Evolutionary conservation across 75 land plant genomes (phyloP).

Genomic region (Pinus taeda): DNA sequence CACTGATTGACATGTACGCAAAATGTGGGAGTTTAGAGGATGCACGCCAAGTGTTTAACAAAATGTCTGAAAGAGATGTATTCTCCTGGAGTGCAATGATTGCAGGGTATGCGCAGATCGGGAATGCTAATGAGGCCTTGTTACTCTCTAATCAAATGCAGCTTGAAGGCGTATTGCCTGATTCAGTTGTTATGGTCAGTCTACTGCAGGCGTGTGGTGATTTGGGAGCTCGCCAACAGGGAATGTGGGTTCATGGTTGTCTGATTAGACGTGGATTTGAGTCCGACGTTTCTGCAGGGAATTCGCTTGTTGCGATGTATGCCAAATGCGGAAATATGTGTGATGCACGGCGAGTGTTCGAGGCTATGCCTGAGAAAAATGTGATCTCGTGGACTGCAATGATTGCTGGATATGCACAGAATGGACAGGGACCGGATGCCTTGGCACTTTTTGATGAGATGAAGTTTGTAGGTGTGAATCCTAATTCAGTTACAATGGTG

Average conservation of each 20-base stretch:
- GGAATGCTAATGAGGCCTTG: slow-evolving; percentile 33
- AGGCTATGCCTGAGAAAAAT: slow-evolving; percentile 6
- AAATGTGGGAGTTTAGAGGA: slow-evolving; percentile 20
- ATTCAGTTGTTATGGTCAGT: neutral
- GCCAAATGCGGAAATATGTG: slow-evolving; percentile 18
- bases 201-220: neutral
- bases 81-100: slow-evolving; percentile 55
- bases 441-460: slow-evolving; percentile 12
- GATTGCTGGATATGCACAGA: slow-evolving; percentile 12
- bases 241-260: slow-evolving; percentile 1
- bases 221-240: neutral
- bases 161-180: slow-evolving; percentile 2
- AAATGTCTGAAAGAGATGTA: slow-evolving; percentile 42
- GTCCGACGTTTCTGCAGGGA: neutral
- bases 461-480: slow-evolving; percentile 7
- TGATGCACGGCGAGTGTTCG: slow-evolving; percentile 15
- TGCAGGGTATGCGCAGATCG: slow-evolving; percentile 27
- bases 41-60: slow-evolving; percentile 39
- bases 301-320: slow-evolving; percentile 11
- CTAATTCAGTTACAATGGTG: slow-evolving; percentile 4
- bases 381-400: slow-evolving; percentile 19
- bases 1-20: slow-evolving; percentile 55
- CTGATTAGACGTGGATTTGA: neutral
- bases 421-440: slow-evolving; percentile 4
- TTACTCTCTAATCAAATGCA: slow-evolving; percentile 36